Percentiles rank a stretch among this genome's conserved stretches.
Evolutionary conservation across 176 grass and related monocot genomes (phyloP).

Genomic region (Typha latifolia): DNA sequence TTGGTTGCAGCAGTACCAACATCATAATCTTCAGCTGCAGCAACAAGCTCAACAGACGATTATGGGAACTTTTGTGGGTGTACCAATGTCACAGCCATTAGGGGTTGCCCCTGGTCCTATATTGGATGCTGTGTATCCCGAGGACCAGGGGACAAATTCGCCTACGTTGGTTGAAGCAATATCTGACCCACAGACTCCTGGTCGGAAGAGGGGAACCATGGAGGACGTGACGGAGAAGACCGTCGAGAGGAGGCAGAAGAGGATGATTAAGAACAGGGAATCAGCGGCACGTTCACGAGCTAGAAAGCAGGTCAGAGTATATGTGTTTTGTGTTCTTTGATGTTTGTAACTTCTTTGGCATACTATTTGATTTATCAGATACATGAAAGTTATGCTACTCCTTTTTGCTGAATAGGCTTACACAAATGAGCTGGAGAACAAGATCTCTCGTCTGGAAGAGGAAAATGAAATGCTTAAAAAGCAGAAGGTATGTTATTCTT

Average conservation of each 20-base stretch:
- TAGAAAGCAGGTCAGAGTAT: constrained; percentile 54
- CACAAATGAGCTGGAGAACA: constrained; percentile 86
- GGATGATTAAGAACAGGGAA: constrained; percentile 97
- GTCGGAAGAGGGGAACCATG: constrained; percentile 37
- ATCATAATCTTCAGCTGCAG: constrained; percentile 15
- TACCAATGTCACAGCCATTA: constrained; percentile 33
- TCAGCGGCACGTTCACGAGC: constrained; percentile 85
- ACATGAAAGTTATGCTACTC: not conserved
- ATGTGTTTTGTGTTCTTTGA: not conserved
- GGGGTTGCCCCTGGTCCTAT: constrained; percentile 37
- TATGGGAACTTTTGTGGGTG: constrained; percentile 26
- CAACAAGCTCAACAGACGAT: too few relatives aligned
- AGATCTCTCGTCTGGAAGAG: constrained; percentile 63
- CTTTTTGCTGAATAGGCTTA: constrained; percentile 42
- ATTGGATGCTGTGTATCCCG: constrained; percentile 51
- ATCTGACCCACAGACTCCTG: constrained; percentile 22
- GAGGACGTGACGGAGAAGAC: constrained; percentile 23
- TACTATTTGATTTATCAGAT: not conserved
- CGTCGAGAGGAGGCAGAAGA: constrained; percentile 77
- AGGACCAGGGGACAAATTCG: constrained; percentile 9
- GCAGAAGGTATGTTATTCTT: constrained; percentile 42
- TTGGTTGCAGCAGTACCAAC: constrained; percentile 9
- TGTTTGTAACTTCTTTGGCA: not conserved
- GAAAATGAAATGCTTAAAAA: constrained; percentile 48
- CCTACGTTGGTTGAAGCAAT: not conserved